These are phyloP conservation scores for Pelargonium australe DNA, from an alignment of 441 rosid species.

Conservation along the genomic window DNA sequence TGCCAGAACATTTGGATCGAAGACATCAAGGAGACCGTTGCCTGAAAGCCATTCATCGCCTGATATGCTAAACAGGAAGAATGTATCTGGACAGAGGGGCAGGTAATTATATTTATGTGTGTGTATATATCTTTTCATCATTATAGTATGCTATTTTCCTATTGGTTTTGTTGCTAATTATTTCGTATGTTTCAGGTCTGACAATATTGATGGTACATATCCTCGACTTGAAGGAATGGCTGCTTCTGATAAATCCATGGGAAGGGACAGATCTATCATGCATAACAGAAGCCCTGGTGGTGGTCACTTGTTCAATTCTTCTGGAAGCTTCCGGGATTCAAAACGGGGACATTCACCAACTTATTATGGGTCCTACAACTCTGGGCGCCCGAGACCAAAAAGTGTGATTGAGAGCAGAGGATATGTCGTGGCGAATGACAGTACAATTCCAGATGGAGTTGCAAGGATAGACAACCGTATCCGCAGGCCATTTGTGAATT, in stretches of 20 bases:
- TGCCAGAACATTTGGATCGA: slow-evolving; percentile 26
- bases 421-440: slow-evolving; percentile 26
- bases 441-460: slow-evolving; percentile 23
- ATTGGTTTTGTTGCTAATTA: slow-evolving; percentile 13
- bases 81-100: slow-evolving; percentile 21
- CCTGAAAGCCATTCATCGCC: background rate
- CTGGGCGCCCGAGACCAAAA: slow-evolving; percentile 31
- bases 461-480: slow-evolving; percentile 29
- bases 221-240: slow-evolving; percentile 25
- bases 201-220: slow-evolving; percentile 21
- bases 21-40: slow-evolving; percentile 24
- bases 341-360: slow-evolving; percentile 25
- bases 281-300: slow-evolving; percentile 33
- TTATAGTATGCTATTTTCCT: background rate
- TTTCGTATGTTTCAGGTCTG: slow-evolving; percentile 27
- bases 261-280: slow-evolving; percentile 30
- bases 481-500: slow-evolving; percentile 29
- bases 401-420: slow-evolving; percentile 29
- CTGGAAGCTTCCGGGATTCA: slow-evolving; percentile 27
- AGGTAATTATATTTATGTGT: slow-evolving; percentile 23
- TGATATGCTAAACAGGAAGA: slow-evolving; percentile 6
- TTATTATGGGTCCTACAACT: slow-evolving; percentile 23
- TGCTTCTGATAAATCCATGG: slow-evolving; percentile 24
- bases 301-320: slow-evolving; percentile 22
- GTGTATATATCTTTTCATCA: background rate